Evolutionary conservation across 2,329 filamentous ascomycete genomes (phyloP).

Genomic region (Parascedosporium putredinis): DNA sequence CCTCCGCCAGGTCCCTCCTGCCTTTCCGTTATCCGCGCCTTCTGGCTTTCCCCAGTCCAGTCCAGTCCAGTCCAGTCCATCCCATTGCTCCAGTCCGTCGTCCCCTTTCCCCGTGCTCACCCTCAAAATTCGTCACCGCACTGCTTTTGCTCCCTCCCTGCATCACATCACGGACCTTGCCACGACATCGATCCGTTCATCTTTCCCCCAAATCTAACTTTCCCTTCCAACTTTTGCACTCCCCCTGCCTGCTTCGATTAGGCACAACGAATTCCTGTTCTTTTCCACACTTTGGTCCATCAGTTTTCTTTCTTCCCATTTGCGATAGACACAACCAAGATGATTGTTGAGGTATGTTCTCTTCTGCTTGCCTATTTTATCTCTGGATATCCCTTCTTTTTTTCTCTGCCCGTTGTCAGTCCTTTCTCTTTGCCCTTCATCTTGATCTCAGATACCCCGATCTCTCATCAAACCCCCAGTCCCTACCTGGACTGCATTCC

Average conservation of each 20-base stretch:
- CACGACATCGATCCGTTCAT: background rate
- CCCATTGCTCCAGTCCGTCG: background rate
- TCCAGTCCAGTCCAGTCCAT: background rate
- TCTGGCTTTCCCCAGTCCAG: background rate
- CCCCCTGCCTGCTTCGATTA: background rate
- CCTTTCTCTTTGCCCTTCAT: background rate
- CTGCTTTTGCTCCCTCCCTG: background rate
- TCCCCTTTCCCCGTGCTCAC: background rate
- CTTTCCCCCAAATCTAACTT: background rate
- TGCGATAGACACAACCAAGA: slow-evolving; percentile 13
- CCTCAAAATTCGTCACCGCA: background rate
- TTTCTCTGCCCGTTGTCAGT: background rate
- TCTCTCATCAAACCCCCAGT: too few species aligned
- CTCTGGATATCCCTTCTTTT: background rate
- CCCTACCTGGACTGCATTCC: too few species aligned
- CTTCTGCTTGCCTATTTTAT: background rate
- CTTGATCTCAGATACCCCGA: too few species aligned
- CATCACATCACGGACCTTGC: slow-evolving; percentile 3
- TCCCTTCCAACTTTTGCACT: background rate
- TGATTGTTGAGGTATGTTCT: slow-evolving; percentile 26
- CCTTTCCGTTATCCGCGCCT: background rate
- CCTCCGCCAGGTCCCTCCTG: background rate
- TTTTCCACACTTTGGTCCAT: background rate
- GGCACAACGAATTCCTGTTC: background rate
- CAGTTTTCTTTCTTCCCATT: background rate